Base-by-base conservation (phyloP, 352 stramenopile genomes). In the Phytophthora rubi region DNA sequence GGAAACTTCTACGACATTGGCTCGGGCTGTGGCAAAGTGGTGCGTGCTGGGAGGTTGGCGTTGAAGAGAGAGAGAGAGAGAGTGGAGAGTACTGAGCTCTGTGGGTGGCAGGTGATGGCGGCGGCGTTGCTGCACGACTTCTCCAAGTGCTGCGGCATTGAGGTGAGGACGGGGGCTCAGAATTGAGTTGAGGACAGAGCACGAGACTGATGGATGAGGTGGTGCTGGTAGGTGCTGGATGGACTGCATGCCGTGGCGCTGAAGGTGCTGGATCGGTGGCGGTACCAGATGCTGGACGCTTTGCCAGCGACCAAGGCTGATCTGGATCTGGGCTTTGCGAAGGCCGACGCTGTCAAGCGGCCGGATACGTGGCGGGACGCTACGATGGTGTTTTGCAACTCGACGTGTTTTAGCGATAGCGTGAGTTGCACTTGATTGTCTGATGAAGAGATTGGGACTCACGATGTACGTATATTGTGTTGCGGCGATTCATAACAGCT, bases 1-100 rank as follows among this genome's bases (percentile, higher is more conserved):
- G 83, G 83, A 21, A 86, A 83, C 44, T 91, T 91, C 59, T 91
- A 91, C 68, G 83, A 91, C 45, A 82, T 91, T 18, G 83, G 83
- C 48, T 91, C 83, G 9, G 83, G 83, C 15, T 91, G 83, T 53
- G 83, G 83, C 63, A 91, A 91, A 91, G 83, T 89, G 62, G 83
- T 91, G 62, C 39, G 80, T 70, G 37, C n/a, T 58, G 45, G 6
- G 8, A 8, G 7, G 4, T 49, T 53, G 28, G 1, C 18, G 23
- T 8, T 53, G 59, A 28, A 23, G 12, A 56, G 21, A 52, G 23
- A 26, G 23, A 26, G 47, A 55, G 28, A 12, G 51, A 30, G 23
- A 10, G 23, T 54, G 32, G 3, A 49, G 4, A 2, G 23, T 32
- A 21, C 42, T 56, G 44, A 57, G 2, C 18, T 37, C 7, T 55